phyloP scores from a whole-genome alignment of 1,284 basidiomycete species.

The Marasmius oreades region DNA sequence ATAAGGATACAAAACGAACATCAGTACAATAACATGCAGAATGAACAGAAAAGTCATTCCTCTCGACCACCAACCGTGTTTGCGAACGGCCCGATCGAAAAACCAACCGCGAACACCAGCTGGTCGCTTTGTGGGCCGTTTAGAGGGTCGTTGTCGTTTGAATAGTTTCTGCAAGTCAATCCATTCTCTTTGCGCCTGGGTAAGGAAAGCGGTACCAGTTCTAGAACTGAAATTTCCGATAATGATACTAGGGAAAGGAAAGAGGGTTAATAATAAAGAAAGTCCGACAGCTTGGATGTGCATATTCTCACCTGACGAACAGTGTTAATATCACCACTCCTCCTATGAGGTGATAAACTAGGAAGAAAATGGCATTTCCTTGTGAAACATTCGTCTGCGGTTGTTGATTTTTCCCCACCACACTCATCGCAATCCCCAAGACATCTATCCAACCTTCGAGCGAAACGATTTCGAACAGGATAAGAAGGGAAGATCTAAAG shows the following conservation, averaged over 20 bases:
- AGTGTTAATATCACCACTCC: conserved; percentile 88
- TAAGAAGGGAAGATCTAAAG: conserved; percentile 83
- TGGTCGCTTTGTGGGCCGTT: conserved; percentile 66
- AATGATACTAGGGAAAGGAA: conserved; percentile 68
- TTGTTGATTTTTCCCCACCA: conserved; percentile 69
- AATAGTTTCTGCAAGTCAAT: conserved; percentile 91
- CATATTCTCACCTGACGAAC: conserved; percentile 73
- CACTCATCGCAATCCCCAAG: conserved; percentile 80
- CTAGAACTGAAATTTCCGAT: conserved; percentile 91
- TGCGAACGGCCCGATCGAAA: conserved; percentile 85
- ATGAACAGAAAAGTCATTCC: conserved; percentile 82
- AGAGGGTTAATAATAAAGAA: conserved; percentile 10
- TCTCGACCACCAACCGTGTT: conserved; percentile 93
- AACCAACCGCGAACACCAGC: conserved; percentile 79
- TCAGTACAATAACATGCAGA: conserved; percentile 82
- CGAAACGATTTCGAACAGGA: conserved; percentile 96
- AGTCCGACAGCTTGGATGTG: conserved; percentile 6
- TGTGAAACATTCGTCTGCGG: conserved; percentile 71
- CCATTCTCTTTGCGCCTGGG: conserved; percentile 93
- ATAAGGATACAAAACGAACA: conserved; percentile 48
- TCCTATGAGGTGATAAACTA: conserved; percentile 92
- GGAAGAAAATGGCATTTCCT: conserved; percentile 87
- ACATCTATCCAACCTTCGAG: conserved; percentile 96
- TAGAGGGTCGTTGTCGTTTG: conserved; percentile 83
- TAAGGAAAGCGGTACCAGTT: conserved; percentile 82